Evolutionary conservation across 345 rosid species (phyloP).

Genomic region (Eucalyptus marginata): DNA sequence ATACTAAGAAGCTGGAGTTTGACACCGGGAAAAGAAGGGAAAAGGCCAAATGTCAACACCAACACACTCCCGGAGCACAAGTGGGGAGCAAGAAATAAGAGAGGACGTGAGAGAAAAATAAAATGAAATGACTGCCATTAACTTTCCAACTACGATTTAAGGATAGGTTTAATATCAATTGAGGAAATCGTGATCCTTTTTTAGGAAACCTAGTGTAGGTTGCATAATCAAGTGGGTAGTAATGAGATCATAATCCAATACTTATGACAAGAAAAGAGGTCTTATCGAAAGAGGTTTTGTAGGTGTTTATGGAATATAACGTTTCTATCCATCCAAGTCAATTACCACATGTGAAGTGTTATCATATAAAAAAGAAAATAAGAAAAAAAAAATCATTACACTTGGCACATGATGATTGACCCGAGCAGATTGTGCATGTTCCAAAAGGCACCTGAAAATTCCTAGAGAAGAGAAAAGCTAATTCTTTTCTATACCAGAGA

Average conservation of each 20-base stretch:
- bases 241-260: neutral
- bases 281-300: neutral
- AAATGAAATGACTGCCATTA: neutral
- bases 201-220: neutral
- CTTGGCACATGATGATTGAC: neutral
- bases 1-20: neutral
- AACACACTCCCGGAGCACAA: neutral
- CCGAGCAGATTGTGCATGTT: neutral
- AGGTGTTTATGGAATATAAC: neutral
- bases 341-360: neutral
- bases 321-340: neutral
- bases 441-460: neutral
- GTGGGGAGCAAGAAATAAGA: neutral
- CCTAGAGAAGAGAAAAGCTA: neutral
- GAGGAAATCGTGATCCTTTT: neutral
- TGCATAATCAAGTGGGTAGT: neutral
- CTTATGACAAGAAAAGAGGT: neutral
- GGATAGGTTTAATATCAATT: neutral
- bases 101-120: neutral
- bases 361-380: neutral
- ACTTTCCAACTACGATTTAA: fast-evolving
- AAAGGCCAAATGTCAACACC: neutral
- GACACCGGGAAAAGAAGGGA: neutral
- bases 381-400: neutral
- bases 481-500: neutral